Percentiles rank a stretch among this genome's conserved stretches.
Evolutionary conservation across 2,329 filamentous ascomycete species (phyloP).

Genomic region (Alternaria infectoria): DNA sequence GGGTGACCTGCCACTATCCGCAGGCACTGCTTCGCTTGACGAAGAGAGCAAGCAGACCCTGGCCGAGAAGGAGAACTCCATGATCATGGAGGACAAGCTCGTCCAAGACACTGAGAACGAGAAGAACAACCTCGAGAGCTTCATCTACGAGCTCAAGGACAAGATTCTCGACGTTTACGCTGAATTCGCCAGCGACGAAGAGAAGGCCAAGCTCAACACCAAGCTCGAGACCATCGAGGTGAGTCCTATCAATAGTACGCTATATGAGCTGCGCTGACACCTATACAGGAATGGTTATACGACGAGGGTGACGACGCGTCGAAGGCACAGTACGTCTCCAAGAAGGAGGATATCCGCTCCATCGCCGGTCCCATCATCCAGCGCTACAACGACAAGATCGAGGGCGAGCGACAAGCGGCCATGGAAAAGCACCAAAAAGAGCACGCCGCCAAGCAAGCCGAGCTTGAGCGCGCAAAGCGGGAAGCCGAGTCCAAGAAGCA

Average conservation of each 20-base stretch:
- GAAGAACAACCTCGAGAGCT: conserved; percentile 99
- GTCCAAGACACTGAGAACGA: conserved; percentile 98
- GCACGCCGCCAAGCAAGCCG: conserved; percentile 66
- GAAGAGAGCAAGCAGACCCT: conserved; percentile 68
- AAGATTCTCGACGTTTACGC: conserved; percentile 93
- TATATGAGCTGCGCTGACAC: conserved; percentile 14
- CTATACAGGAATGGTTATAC: conserved; percentile 88
- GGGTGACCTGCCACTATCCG: conserved; percentile 87
- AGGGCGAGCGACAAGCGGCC: conserved; percentile 80
- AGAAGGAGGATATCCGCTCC: conserved; percentile 93
- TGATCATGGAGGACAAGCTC: conserved; percentile 98
- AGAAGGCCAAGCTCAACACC: conserved; percentile 83
- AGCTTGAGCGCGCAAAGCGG: conserved; percentile 76
- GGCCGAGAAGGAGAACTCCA: conserved; percentile 81
- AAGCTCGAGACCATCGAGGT: conserved; percentile 90
- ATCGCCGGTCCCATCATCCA: conserved; percentile 90
- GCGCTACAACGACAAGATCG: conserved; percentile 93
- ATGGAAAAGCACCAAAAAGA: conserved; percentile 70
- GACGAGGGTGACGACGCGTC: conserved; percentile 94
- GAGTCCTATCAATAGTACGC: conserved; percentile 48
- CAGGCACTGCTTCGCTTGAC: conserved; percentile 83
- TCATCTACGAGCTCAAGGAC: conserved; percentile 94
- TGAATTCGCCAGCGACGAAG: conserved; percentile 86
- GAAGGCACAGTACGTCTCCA: conserved; percentile 91
- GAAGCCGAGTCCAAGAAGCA: conserved; percentile 73